Evolutionary conservation across 2,329 filamentous ascomycete genomes (phyloP), one percentile per base, ranked within the genome.

Genomic region (Fusarium pseudoanthophilum): DNA sequence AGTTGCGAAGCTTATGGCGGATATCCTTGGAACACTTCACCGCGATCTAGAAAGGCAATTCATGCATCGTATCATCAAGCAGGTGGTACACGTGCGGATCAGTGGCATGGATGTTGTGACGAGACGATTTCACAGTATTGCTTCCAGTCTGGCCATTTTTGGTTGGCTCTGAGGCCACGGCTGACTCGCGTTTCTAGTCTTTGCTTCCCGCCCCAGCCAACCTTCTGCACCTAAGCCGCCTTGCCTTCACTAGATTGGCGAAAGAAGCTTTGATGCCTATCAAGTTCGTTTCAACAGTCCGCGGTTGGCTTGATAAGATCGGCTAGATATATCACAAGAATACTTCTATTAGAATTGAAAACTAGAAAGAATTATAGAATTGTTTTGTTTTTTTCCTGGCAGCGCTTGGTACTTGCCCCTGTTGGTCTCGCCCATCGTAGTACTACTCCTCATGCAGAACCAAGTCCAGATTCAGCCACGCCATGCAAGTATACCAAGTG

Each of bases 351-450:
- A 6, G 20, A 30, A n/a, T 16, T 4, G 6, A 14, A 15, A 11
- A 11, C 5, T 7, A 8, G 20, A 48, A 11, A 11, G 16, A 15
- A 16, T 7, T 3, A 16, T 2, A 4, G 20, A 48, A 28, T 11
- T 0, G 1, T 21, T 16, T 21, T 21, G 2, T 7, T 16, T 4
- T 21, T 30, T 30, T n/a, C n/a, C 20, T 10, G 9, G 1, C 9
- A 30, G 9, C 10, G 20, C 9, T 48, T 7, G 14, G 18, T 4
- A n/a, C 1, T 30, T 48, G 10, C 20, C 15, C 4, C 45, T 21
- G 13, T 13, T 21, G 45, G 9, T 4, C 24, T 28, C 14, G 9
- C 14, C 14, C 9, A 30, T 21, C 28, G 9, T 28, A 48, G 9
- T 15, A 4, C 13, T 16, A 14, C 14, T 21, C 10, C 9, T 21